Conservation (phyloP, 352 stramenopile genomes). For the Pythium grandisporangium region DNA sequence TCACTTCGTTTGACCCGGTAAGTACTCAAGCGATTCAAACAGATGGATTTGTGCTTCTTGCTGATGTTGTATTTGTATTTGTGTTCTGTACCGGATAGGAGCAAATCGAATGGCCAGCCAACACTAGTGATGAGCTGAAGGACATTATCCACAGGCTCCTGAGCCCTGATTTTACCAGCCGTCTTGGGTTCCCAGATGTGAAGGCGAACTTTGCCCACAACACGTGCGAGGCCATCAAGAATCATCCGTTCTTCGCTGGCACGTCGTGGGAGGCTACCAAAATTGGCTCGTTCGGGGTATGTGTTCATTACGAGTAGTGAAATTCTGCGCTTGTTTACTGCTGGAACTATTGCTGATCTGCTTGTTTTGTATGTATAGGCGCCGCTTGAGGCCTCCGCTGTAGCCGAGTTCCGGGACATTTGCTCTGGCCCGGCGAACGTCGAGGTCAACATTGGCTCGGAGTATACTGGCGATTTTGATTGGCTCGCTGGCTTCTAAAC, state of each 20-base stretch:
- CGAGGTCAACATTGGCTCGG: conserved; percentile 60
- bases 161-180: conserved; percentile 35
- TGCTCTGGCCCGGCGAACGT: conserved; percentile 29
- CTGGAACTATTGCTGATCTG: neutral
- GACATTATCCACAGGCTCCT: conserved; percentile 62
- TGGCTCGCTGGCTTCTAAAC: conserved; percentile 75
- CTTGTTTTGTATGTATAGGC: conserved; percentile 25
- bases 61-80: too few species aligned
- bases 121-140: conserved; percentile 58
- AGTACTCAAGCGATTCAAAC: too few species aligned
- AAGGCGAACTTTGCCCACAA: conserved; percentile 28
- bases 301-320: too few species aligned
- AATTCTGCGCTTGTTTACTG: neutral
- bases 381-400: conserved; percentile 59
- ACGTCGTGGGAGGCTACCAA: conserved; percentile 80
- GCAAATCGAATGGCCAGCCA: conserved; percentile 59
- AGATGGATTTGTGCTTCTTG: neutral
- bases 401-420: conserved; percentile 67
- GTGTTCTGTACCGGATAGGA: too few species aligned
- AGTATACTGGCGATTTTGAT: conserved; percentile 61
- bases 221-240: conserved; percentile 66
- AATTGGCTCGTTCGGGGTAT: conserved; percentile 68
- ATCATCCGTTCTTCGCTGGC: conserved; percentile 75
- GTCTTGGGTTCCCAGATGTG: conserved; percentile 46
- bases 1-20: conserved; percentile 70